Evolutionary conservation across 345 rosid species (phyloP).

Genomic region (Pistacia vera): DNA sequence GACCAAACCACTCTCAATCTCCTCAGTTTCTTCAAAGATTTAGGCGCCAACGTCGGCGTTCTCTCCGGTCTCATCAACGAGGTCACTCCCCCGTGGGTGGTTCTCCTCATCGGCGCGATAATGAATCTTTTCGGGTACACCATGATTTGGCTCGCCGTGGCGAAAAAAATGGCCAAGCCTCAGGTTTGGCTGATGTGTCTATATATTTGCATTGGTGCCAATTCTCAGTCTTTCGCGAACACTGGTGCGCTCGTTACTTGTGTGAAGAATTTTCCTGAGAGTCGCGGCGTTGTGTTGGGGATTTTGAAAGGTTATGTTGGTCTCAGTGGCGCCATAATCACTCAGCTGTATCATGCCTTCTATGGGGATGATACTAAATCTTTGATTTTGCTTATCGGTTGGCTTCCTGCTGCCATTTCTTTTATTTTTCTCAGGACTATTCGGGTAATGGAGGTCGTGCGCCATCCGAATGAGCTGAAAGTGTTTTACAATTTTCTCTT

Average conservation of each 20-base stretch:
- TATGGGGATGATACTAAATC: conserved; percentile 39
- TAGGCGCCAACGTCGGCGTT: conserved; percentile 58
- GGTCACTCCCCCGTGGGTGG: conserved; percentile 71
- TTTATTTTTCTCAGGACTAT: conserved; percentile 44
- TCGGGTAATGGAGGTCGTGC: conserved; percentile 43
- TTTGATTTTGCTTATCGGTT: conserved; percentile 58
- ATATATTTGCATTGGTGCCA: conserved; percentile 63
- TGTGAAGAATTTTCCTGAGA: conserved; percentile 67
- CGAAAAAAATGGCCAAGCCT: conserved; percentile 35
- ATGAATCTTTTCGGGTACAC: conserved; percentile 66
- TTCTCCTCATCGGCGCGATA: conserved; percentile 51
- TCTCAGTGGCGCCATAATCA: conserved; percentile 58
- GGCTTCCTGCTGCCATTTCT: conserved; percentile 61
- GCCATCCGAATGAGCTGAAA: conserved; percentile 48
- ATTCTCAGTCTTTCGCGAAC: conserved; percentile 64
- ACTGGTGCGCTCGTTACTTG: conserved; percentile 61
- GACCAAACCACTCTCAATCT: conserved; percentile 64
- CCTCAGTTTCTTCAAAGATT: conserved; percentile 67
- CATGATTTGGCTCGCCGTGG: conserved; percentile 73
- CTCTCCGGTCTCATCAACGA: conserved; percentile 63
- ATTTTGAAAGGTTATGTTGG: conserved; percentile 60
- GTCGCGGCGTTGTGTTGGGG: conserved; percentile 61
- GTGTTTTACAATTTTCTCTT: conserved; percentile 58
- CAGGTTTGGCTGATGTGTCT: conserved; percentile 67
- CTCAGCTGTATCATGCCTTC: conserved; percentile 51